Evolutionary conservation across 495 filamentous ascomycete genomes (phyloP), one percentile per base, ranked within the genome.

Genomic region (Choiromyces venosus): DNA sequence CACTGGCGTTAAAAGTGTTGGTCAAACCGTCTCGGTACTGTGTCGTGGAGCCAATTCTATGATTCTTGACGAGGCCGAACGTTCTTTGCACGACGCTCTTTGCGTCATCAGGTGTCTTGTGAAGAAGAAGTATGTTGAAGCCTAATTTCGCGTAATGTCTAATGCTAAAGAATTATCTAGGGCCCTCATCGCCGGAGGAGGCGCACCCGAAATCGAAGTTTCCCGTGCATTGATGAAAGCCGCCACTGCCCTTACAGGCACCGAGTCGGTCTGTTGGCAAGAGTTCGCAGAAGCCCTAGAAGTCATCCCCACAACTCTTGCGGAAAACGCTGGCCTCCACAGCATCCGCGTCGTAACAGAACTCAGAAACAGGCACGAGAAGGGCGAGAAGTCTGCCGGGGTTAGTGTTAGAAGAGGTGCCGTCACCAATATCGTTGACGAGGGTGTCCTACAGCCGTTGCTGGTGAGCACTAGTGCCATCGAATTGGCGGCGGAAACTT

Each of bases 341-440:
- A 92, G 90, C 80, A 98, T 99, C 86, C 96, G 94, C 83, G 96
- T 99, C 21, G 95, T 99, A n/a, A 99, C 95, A 44, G 96, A 97
- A 73, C 84, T 99, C 82, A 87, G 96, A 79, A 92, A 97, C 84
- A 87, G 93, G 76, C 95, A 99, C 82, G 95, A 93, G 74, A 89
- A 91, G 82, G 96, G 94, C 68, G 93, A 98, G 88, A 91, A 90
- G 86, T 96, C 96, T 77, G 94, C 95, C 25, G 95, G 95, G 71
- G 93, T 99, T 35, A 97, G 93, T 83, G 98, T 99, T 84, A 92
- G 95, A 87, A 93, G 90, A 81, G 94, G 96, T 12, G 95, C 96
- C 69, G 96, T 99, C 65, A 88, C 89, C 70, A 92, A 97, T 82
- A 97, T 97, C 75, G 90, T 91, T 65, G 96, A 97, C 80, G 95